Evolutionary conservation across 768 basidiomycete species (phyloP).

Genomic region (Russula sp.): DNA sequence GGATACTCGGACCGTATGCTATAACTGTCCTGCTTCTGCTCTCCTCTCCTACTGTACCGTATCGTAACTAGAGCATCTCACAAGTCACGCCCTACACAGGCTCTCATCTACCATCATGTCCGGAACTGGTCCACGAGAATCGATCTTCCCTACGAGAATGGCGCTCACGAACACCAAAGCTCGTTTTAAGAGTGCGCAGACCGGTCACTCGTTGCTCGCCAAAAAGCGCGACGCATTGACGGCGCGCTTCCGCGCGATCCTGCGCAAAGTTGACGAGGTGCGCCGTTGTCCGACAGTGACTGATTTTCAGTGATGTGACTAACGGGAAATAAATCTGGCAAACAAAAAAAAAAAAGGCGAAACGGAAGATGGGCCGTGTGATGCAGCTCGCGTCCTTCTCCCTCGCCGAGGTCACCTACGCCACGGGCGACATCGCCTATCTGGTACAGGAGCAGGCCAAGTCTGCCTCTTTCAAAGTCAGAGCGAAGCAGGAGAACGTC

Average conservation of each 20-base stretch:
- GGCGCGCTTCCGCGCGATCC: slow-evolving; percentile 88
- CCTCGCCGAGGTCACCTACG: slow-evolving; percentile 97
- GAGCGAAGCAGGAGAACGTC: slow-evolving; percentile 96
- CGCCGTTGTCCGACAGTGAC: neutral
- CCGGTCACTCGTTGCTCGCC: slow-evolving; percentile 89
- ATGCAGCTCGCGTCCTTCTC: slow-evolving; percentile 99
- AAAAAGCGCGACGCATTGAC: slow-evolving; percentile 98
- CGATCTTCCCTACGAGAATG: slow-evolving; percentile 96
- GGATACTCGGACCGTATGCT: slow-evolving; percentile 6
- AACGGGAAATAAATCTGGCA: too few relatives aligned
- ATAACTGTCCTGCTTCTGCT: neutral
- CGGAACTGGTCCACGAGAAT: slow-evolving; percentile 83
- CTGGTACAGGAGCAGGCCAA: slow-evolving; percentile 96
- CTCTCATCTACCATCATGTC: slow-evolving; percentile 53
- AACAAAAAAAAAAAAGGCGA: slow-evolving; percentile 54
- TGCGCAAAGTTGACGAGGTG: slow-evolving; percentile 97
- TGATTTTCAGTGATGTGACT: too few relatives aligned
- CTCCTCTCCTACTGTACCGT: neutral
- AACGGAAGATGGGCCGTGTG: slow-evolving; percentile 97
- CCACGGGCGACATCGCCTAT: slow-evolving; percentile 95
- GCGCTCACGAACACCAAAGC: slow-evolving; percentile 90
- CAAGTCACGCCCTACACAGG: too few relatives aligned
- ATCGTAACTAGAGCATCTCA: too few relatives aligned
- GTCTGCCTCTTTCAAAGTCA: slow-evolving; percentile 85
- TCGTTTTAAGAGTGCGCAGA: slow-evolving; percentile 87